Conservation (phyloP, 306 rosid genomes). For the Quercus wislizeni region DNA sequence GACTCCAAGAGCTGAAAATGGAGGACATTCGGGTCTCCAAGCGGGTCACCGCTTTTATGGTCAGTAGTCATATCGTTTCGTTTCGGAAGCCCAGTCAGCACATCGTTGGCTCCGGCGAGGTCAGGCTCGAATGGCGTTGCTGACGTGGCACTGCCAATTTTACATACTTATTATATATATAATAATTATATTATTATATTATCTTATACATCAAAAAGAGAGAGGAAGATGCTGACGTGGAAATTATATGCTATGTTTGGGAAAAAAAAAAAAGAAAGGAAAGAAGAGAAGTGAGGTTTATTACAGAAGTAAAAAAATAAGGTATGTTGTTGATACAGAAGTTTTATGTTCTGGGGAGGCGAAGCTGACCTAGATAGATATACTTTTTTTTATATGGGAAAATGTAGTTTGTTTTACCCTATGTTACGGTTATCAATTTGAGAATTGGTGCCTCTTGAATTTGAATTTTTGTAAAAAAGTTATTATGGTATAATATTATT, state of each 20-base stretch:
- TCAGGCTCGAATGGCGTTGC: constrained; percentile 91
- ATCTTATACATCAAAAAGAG: background rate
- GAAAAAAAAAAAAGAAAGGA: too few relatives aligned
- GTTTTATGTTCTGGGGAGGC: constrained; percentile 55
- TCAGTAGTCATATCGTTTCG: constrained; percentile 87
- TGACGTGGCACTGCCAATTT: constrained; percentile 14
- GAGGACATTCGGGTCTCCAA: constrained; percentile 86
- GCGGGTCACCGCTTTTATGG: constrained; percentile 93
- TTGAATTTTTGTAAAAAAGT: background rate
- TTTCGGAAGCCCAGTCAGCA: constrained; percentile 85
- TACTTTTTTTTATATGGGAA: background rate
- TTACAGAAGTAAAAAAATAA: too few relatives aligned
- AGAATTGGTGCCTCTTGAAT: background rate
- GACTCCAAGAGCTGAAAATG: constrained; percentile 90
- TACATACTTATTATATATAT: too few relatives aligned
- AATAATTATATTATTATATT: too few relatives aligned
- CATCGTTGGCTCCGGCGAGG: constrained; percentile 67
- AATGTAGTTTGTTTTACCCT: background rate
- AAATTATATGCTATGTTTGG: background rate
- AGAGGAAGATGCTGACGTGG: constrained; percentile 29
- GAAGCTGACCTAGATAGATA: constrained; percentile 61
- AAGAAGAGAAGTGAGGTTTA: too few relatives aligned
- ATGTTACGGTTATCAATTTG: background rate
- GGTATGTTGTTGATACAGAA: too few relatives aligned
- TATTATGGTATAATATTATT: too few relatives aligned